A percentile compares a stretch with the other conserved stretches of the same genome.
Evolutionary conservation across 371 early-diverging fungal species (phyloP).

Genomic region (Syncephalis fuscata): DNA sequence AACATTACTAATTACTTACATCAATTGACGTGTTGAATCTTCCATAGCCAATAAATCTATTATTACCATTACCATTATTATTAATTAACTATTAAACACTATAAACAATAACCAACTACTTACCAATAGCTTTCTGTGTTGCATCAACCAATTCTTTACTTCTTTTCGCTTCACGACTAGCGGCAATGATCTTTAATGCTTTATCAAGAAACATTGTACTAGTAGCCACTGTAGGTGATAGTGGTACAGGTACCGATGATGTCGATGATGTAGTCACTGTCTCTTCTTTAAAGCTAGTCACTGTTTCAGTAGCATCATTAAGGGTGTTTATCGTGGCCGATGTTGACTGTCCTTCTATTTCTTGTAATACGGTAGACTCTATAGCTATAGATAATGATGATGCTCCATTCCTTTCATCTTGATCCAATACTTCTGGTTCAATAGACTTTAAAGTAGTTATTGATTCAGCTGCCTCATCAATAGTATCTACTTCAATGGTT

Average conservation of each 20-base stretch:
- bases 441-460: no score
- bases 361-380: no score
- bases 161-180: slow-evolving; percentile 25
- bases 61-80: not conserved
- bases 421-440: no score
- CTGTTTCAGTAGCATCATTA: no score
- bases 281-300: no score
- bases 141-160: slow-evolving; percentile 32
- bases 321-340: no score
- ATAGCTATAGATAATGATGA: no score
- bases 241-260: not conserved
- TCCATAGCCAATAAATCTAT: not conserved
- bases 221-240: slow-evolving; percentile 11
- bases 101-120: slow-evolving; percentile 2
- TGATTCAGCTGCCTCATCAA: no score
- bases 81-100: not conserved
- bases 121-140: slow-evolving; percentile 22
- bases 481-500: no score
- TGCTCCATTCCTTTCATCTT: no score
- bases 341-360: no score
- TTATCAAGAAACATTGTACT: slow-evolving; percentile 41
- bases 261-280: not conserved
- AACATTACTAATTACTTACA: slow-evolving; percentile 4
- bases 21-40: not conserved
- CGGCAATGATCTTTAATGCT: slow-evolving; percentile 41